A percentile compares a stretch with the other conserved stretches of the same genome.
These are phyloP conservation scores for Pilaira anomala DNA, from an alignment of 192 early-diverging fungal species.

Conservation along the genomic window DNA sequence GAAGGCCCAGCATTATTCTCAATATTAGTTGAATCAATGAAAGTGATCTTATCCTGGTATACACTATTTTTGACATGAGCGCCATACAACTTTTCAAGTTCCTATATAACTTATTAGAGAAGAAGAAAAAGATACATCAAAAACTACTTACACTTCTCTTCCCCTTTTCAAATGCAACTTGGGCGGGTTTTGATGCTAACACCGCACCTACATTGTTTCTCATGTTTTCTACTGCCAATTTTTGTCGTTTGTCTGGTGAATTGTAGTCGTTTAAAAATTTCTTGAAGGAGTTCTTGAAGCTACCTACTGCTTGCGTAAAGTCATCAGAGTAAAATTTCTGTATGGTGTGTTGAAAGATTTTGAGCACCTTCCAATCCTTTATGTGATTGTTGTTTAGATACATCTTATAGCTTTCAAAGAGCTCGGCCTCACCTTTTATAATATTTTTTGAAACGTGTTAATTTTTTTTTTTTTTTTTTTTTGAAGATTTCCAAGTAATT, in stretches of 20 bases:
- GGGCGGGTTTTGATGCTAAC: conserved; percentile 11
- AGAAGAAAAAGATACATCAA: conserved; percentile 5
- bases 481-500: conserved; percentile 10
- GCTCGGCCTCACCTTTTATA: conserved; percentile 4
- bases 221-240: conserved; percentile 8
- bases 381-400: conserved; percentile 1
- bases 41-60: conserved; percentile 10
- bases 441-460: conserved; percentile 5
- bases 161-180: conserved; percentile 12
- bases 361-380: conserved; percentile 10
- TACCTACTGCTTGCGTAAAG: conserved; percentile 11
- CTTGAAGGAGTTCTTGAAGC: conserved; percentile 4
- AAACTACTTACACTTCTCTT: conserved; percentile 9
- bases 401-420: conserved; percentile 8
- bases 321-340: conserved; percentile 8
- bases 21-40: conserved; percentile 14
- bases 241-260: neutral
- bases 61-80: conserved; percentile 6
- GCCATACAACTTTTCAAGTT: conserved; percentile 11
- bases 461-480: conserved; percentile 7
- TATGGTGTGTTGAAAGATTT: conserved; percentile 7
- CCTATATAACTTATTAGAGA: conserved; percentile 17
- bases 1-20: conserved; percentile 5
- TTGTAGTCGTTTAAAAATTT: conserved; percentile 4
- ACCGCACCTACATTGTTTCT: neutral